Base-by-base conservation (phyloP, 2,329 filamentous ascomycete species). In the Hirsutella minnesotensis region DNA sequence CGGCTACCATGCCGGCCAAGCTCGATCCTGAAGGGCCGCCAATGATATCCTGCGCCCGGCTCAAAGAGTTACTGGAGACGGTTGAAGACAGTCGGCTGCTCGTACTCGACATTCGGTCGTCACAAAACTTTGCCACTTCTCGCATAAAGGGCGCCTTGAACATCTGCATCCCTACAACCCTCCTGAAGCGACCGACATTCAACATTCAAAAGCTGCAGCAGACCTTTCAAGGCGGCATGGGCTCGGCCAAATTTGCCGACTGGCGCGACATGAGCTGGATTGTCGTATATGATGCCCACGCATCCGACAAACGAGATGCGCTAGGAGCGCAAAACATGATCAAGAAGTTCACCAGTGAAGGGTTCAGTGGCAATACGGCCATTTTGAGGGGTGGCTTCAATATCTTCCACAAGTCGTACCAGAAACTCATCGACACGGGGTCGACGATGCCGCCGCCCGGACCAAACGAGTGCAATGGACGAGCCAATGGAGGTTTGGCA, bases 161-260 rank as follows among this genome's bases (percentile, higher is more conserved):
- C 57, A 69, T 98, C 5, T 96, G 92, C 57, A 94, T 96, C 47
- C 92, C 92, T 0, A 96, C 92, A 0, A 96, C 90, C 0, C 67
- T 98, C 13, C 66, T 98, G 16, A 96, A 96, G 62, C 75, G 92
- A 40, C 81, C 86, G 1, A 94, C 88, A 0, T 96, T 94, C 62
- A 90, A 90, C 52, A 75, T 94, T 12, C 73, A 88, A 48, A 95
- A 94, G 57, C 69, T 98, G 27, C 79, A 86, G 50, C 83, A 89
- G 47, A 95, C 87, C 0, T 94, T 98, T 57, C 83, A 86, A 47
- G 75, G 74, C 13, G 75, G 82, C 7, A 64, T 70, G 2, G 81
- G 90, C 45, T 80, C 82, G 49, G 69, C 70, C 9, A 82, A 72
- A 45, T 95, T 98, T 54, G 72, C 82, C 16, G 71, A 72, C 31